Evolutionary conservation across 2,329 filamentous ascomycete genomes (phyloP).

Genomic region (Colletotrichum eremochloae): DNA sequence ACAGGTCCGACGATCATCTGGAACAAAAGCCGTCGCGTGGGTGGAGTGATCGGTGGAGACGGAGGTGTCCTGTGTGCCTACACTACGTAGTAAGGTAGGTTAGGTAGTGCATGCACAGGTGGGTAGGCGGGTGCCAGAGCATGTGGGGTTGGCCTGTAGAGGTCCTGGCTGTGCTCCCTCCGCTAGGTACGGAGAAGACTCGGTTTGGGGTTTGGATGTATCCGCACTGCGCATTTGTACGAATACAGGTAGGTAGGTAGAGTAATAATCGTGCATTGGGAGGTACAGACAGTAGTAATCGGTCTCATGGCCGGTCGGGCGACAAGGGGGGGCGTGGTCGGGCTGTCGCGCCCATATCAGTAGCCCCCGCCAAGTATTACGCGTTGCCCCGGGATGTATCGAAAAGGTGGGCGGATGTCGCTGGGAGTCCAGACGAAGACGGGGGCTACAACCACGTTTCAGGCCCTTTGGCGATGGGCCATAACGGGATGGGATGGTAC

Average conservation of each 20-base stretch:
- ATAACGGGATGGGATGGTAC: neutral
- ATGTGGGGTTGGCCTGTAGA: neutral
- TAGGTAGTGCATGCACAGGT: too few species aligned
- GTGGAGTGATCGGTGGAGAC: slow-evolving; percentile 33
- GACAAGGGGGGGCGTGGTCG: slow-evolving; percentile 19
- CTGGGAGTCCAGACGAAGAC: slow-evolving; percentile 39
- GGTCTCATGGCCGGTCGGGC: slow-evolving; percentile 9
- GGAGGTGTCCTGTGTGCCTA: slow-evolving; percentile 18
- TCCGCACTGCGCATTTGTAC: neutral
- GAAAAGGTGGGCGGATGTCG: slow-evolving; percentile 27
- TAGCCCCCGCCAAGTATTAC: too few species aligned
- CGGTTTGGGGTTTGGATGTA: neutral
- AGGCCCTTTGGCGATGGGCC: slow-evolving; percentile 29
- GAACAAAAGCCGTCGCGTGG: slow-evolving; percentile 38
- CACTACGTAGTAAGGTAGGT: too few species aligned
- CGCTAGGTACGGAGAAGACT: neutral
- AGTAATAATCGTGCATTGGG: neutral
- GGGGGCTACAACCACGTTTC: slow-evolving; percentile 38
- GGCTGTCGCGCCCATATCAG: neutral
- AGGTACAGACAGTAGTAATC: neutral
- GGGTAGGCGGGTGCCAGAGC: slow-evolving; percentile 6
- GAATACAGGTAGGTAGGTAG: neutral
- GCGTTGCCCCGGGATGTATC: neutral
- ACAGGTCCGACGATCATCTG: slow-evolving; percentile 39
- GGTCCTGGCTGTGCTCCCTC: too few species aligned